A percentile compares a stretch with the other conserved stretches of the same genome.
These are phyloP conservation scores for Exidia glandulosa DNA, from an alignment of 768 basidiomycete genomes.

Conservation along the genomic window DNA sequence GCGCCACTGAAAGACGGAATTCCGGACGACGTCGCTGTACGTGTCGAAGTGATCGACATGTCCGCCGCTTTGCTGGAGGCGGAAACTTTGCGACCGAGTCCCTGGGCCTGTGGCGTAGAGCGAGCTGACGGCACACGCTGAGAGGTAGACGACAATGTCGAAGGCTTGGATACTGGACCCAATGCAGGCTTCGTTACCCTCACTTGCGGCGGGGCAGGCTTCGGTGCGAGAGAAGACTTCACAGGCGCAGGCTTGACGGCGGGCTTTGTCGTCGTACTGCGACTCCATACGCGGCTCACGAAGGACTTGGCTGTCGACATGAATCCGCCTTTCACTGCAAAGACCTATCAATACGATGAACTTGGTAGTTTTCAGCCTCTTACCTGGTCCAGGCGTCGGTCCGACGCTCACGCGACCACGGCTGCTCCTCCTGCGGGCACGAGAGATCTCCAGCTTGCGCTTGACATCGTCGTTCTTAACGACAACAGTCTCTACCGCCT, in stretches of 20 bases:
- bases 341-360: background rate
- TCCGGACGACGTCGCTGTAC: too few species aligned
- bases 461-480: constrained; percentile 46
- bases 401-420: constrained; percentile 34
- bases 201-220: background rate
- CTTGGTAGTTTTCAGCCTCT: background rate
- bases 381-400: background rate
- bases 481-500: constrained; percentile 7
- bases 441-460: constrained; percentile 53
- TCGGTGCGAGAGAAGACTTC: background rate
- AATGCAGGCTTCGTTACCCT: background rate
- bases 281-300: background rate
- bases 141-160: background rate
- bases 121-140: background rate
- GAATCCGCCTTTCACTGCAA: background rate
- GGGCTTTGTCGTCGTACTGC: background rate
- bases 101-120: background rate
- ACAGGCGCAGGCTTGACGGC: background rate
- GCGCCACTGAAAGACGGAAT: too few species aligned
- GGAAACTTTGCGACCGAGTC: background rate
- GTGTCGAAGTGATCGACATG: background rate
- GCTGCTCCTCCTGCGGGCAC: constrained; percentile 61
- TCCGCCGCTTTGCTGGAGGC: background rate
- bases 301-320: background rate
- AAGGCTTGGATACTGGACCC: background rate